Percentiles rank a stretch among this genome's conserved stretches.
These are phyloP conservation scores for Phytophthora nicotianae DNA, from an alignment of 352 stramenopile species.

Conservation along the genomic window DNA sequence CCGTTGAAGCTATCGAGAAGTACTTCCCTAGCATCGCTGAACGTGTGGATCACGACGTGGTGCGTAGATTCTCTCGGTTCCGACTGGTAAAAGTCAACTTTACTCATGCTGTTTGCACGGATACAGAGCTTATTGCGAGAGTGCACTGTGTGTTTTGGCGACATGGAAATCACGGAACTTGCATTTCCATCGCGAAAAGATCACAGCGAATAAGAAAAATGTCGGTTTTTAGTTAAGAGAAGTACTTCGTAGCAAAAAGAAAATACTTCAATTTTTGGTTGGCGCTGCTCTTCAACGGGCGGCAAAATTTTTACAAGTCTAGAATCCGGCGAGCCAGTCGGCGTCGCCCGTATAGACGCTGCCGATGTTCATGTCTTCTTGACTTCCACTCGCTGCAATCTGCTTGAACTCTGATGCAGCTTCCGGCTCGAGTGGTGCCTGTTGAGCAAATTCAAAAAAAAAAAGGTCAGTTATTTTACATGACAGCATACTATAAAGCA, in stretches of 20 bases:
- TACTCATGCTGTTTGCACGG: not conserved
- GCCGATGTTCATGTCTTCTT: slow-evolving; percentile 74
- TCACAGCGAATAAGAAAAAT: not conserved
- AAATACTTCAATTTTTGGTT: slow-evolving; percentile 37
- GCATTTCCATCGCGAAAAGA: slow-evolving; percentile 24
- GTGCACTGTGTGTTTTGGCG: slow-evolving; percentile 55
- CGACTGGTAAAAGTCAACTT: not conserved
- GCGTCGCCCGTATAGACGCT: slow-evolving; percentile 69
- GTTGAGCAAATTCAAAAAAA: not conserved
- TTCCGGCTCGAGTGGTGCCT: slow-evolving; percentile 80
- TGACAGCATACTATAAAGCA: not conserved
- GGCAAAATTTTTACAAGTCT: slow-evolving; percentile 39
- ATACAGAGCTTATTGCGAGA: slow-evolving; percentile 40
- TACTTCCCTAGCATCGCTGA: slow-evolving; percentile 72
- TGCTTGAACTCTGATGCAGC: slow-evolving; percentile 76
- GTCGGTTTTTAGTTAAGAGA: slow-evolving; percentile 9
- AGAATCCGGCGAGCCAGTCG: slow-evolving; percentile 81
- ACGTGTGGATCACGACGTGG: slow-evolving; percentile 44
- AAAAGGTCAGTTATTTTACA: slow-evolving; percentile 1
- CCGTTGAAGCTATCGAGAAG: slow-evolving; percentile 53
- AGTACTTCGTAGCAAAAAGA: too few relatives aligned
- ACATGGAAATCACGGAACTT: slow-evolving; percentile 43
- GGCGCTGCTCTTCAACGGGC: slow-evolving; percentile 9
- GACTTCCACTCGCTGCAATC: slow-evolving; percentile 54
- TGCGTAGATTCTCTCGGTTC: slow-evolving; percentile 14